Evolutionary conservation across 331 rosid genomes (phyloP).

Genomic region (Spiraea crenata): DNA sequence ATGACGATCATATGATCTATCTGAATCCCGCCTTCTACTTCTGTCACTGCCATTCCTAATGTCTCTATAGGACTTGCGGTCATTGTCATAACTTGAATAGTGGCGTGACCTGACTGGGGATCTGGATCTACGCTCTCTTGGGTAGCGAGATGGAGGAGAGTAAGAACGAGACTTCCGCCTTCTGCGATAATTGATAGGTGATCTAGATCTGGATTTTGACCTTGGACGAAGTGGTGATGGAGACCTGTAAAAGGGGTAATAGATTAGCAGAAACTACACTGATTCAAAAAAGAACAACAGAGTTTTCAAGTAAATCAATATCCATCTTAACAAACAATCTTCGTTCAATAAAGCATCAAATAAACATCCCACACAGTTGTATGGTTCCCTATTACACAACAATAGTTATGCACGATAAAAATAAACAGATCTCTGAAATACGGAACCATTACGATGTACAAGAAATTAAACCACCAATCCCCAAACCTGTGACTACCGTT

Average conservation of each 20-base stretch:
- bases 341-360: not conserved
- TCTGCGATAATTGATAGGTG: conserved; percentile 68
- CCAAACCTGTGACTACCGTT: not conserved
- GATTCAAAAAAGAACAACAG: not conserved
- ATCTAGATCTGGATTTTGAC: conserved; percentile 80
- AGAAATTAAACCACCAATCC: not conserved
- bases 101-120: conserved; percentile 73
- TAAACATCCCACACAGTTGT: not conserved
- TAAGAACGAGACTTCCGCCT: conserved; percentile 78
- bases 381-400: not conserved
- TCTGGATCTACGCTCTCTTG: conserved; percentile 65
- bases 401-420: not conserved
- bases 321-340: not conserved
- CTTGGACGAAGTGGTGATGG: conserved; percentile 60
- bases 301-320: not conserved
- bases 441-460: not conserved
- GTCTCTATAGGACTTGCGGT: conserved; percentile 59
- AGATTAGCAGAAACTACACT: conserved; percentile 2
- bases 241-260: conserved; percentile 45
- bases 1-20: conserved; percentile 53
- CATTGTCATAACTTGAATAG: conserved; percentile 55
- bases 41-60: conserved; percentile 59
- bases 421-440: not conserved
- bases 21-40: conserved; percentile 65
- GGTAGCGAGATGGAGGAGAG: conserved; percentile 64